phyloP scores from a whole-genome alignment of 192 early-diverging fungal species.

The Coemansia nantahalensis region DNA sequence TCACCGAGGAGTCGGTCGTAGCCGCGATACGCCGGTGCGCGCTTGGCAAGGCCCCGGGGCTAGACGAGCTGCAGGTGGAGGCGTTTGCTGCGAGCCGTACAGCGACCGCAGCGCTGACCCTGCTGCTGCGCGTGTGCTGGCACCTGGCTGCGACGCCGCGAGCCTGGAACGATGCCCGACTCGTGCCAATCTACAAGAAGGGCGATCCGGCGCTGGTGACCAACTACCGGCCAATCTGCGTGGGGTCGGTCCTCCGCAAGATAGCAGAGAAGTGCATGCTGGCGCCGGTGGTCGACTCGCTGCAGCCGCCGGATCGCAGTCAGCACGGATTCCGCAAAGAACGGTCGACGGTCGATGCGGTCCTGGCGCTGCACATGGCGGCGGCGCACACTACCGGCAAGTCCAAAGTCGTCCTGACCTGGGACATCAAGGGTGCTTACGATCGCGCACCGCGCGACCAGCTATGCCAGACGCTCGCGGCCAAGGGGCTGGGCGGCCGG shows the following conservation, averaged over 20 bases:
- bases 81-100: not conserved
- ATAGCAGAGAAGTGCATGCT: not conserved
- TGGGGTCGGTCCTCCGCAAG: slow-evolving; percentile 5
- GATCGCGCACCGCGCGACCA: not conserved
- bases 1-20: not conserved
- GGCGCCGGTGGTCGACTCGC: not conserved
- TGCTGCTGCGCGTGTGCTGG: not conserved
- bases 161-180: not conserved
- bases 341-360: not conserved
- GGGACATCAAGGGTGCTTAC: slow-evolving; percentile 5
- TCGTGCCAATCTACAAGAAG: slow-evolving; percentile 3
- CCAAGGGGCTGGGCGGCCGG: not conserved
- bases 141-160: not conserved
- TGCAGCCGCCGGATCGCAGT: not conserved
- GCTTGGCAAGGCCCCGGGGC: not conserved
- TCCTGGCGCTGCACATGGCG: not conserved
- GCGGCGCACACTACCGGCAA: too few species aligned
- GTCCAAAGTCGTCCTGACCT: slow-evolving; percentile 1
- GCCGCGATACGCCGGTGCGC: not conserved
- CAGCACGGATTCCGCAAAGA: slow-evolving; percentile 2
- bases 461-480: not conserved
- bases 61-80: slow-evolving; percentile 3
- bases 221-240: slow-evolving; percentile 6
- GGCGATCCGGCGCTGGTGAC: not conserved
- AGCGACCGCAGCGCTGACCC: not conserved